These are phyloP conservation scores for Fusarium brachygibbosum DNA, from an alignment of 2,329 filamentous ascomycete species.

Conservation along the genomic window DNA sequence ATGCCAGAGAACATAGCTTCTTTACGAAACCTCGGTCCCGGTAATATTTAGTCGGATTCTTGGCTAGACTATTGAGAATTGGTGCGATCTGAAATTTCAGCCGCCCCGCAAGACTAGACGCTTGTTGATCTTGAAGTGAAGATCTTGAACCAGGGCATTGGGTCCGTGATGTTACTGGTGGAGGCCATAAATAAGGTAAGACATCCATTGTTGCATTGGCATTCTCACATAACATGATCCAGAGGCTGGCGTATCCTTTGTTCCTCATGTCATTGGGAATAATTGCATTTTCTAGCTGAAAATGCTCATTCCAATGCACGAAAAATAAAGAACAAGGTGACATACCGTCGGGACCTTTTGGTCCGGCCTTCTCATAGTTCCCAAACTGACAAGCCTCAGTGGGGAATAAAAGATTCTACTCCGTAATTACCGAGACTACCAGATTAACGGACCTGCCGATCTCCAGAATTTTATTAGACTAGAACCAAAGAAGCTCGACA, in stretches of 20 bases:
- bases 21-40: neutral
- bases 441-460: too few species aligned
- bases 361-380: neutral
- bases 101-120: neutral
- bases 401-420: neutral
- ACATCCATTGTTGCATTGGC: too few species aligned
- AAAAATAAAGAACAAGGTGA: too few species aligned
- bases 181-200: too few species aligned
- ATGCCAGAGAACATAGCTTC: neutral
- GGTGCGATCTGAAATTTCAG: neutral
- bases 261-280: too few species aligned
- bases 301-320: neutral
- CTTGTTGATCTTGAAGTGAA: neutral
- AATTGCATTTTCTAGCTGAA: too few species aligned
- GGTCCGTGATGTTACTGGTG: neutral
- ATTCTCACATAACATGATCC: too few species aligned
- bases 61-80: neutral
- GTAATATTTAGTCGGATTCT: neutral
- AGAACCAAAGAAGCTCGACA: rapidly evolving
- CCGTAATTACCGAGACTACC: neutral
- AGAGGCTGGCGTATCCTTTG: too few species aligned
- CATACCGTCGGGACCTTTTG: neutral
- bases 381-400: neutral
- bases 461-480: neutral
- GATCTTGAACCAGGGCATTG: neutral